phyloP scores from a whole-genome alignment of 345 rosid genomes.

The Dipteronia dyeriana region DNA sequence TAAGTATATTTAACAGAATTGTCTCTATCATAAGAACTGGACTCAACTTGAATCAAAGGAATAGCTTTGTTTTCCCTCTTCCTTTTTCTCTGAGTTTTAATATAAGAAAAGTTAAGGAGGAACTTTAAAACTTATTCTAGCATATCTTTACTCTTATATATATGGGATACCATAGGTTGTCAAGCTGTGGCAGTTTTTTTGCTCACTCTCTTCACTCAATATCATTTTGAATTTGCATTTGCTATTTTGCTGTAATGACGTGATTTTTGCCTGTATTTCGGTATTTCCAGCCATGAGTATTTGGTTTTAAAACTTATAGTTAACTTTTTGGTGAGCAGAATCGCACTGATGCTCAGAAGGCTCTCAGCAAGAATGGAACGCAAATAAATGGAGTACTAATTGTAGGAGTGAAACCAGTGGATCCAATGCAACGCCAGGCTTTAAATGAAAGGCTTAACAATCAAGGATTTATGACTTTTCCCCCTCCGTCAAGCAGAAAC shows the following conservation, averaged over 20 bases:
- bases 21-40: not conserved
- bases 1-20: not conserved
- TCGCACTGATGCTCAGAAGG: constrained; percentile 88
- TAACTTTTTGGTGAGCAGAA: constrained; percentile 44
- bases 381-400: constrained; percentile 82
- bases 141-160: not conserved
- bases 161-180: not conserved
- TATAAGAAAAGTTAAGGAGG: not conserved
- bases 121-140: not conserved
- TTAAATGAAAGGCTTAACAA: constrained; percentile 69
- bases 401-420: constrained; percentile 88
- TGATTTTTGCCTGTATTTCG: constrained; percentile 8
- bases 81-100: not conserved
- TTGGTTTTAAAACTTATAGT: constrained; percentile 10
- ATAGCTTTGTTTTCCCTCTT: not conserved
- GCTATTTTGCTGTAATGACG: not conserved
- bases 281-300: not conserved
- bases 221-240: not conserved
- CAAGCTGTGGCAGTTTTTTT: not conserved
- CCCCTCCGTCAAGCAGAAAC: constrained; percentile 55
- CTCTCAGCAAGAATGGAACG: constrained; percentile 81
- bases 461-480: constrained; percentile 83
- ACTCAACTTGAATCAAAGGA: not conserved
- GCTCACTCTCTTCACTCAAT: not conserved
- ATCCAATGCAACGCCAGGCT: constrained; percentile 76